Conservation (phyloP, 257 asterid species). For the Forsythia viridissima region DNA sequence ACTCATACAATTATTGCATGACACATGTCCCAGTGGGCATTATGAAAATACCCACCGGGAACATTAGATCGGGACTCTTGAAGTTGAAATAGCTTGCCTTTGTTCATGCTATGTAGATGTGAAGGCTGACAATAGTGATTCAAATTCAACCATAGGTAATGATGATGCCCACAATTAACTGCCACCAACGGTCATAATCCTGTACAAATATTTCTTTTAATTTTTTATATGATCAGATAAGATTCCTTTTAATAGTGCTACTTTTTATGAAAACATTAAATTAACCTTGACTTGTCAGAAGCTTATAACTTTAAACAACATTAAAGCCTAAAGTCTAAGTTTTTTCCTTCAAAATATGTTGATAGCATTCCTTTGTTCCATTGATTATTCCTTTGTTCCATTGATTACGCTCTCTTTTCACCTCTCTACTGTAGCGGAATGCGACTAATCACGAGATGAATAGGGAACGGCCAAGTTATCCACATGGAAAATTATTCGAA, state of each 20-base stretch:
- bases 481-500: too few species aligned
- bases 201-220: not conserved
- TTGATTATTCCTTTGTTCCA: not conserved
- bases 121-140: not conserved
- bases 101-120: too few species aligned
- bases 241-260: not conserved
- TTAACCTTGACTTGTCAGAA: not conserved
- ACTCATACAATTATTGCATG: too few species aligned
- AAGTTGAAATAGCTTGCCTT: too few species aligned
- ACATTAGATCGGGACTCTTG: too few species aligned
- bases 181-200: not conserved
- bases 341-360: not conserved
- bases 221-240: too few species aligned
- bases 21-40: too few species aligned
- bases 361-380: not conserved
- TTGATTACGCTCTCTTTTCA: not conserved
- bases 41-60: too few species aligned
- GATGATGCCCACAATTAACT: not conserved
- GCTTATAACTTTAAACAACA: too few species aligned
- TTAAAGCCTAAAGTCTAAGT: not conserved
- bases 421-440: not conserved
- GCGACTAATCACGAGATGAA: not conserved
- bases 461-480: not conserved
- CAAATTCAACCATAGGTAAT: too few species aligned
- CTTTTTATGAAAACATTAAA: too few species aligned